phyloP scores from a whole-genome alignment of 371 early-diverging fungal species.

The Encephalitozoon hellem region DNA sequence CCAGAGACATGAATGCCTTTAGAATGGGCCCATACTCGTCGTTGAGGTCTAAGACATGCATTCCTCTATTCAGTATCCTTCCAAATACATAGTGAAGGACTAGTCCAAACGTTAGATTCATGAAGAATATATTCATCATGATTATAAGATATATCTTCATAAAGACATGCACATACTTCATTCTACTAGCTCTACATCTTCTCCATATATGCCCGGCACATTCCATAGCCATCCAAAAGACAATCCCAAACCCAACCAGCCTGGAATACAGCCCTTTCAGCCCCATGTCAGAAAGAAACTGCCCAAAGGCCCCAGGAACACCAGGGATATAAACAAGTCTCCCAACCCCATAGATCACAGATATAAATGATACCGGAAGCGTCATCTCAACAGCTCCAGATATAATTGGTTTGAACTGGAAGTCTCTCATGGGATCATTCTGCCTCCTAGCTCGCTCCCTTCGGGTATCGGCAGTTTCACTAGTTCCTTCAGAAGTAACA shows the following conservation, averaged over 20 bases:
- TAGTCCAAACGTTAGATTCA: neutral
- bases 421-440: neutral
- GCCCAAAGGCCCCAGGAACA: neutral
- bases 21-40: neutral
- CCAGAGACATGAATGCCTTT: neutral
- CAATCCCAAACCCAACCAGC: neutral
- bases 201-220: neutral
- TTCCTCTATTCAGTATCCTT: neutral
- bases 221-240: neutral
- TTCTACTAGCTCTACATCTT: neutral
- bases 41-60: neutral
- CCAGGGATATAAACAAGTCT: neutral
- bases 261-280: neutral
- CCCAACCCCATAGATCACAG: neutral
- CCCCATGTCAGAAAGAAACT: neutral
- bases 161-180: neutral
- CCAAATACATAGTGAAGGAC: neutral
- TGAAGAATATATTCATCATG: neutral
- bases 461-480: too few relatives aligned
- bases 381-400: neutral
- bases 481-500: neutral
- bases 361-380: neutral
- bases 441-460: neutral
- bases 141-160: constrained; percentile 8
- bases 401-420: neutral